These are phyloP conservation scores for Trichoderma sp. DNA, from an alignment of 2,329 filamentous ascomycete species.

Conservation along the genomic window DNA sequence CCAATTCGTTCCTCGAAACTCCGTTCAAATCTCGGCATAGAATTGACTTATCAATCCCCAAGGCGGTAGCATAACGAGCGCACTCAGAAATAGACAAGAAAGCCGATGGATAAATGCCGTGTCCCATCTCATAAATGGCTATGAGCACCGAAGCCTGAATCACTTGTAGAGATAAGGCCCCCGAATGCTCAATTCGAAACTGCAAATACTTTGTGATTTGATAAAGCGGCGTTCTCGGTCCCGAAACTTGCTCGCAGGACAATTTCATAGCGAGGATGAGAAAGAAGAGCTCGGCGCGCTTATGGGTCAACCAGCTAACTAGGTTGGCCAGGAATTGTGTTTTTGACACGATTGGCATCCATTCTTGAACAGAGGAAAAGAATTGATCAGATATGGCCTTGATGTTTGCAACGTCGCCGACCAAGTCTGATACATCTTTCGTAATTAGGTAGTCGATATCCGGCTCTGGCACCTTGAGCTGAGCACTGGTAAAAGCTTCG, in stretches of 20 bases:
- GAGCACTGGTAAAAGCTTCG: constrained; percentile 9
- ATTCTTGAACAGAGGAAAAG: constrained; percentile 15
- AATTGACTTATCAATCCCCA: constrained; percentile 13
- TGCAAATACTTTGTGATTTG: constrained; percentile 5
- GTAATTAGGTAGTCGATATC: constrained; percentile 12
- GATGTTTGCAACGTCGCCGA: constrained; percentile 9
- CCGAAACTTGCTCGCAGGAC: not conserved
- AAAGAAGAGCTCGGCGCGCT: constrained; percentile 10
- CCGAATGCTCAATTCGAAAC: constrained; percentile 5
- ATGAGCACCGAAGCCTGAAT: constrained; percentile 13
- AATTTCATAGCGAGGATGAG: constrained; percentile 20
- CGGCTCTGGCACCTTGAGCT: constrained; percentile 8
- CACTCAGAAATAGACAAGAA: constrained; percentile 6
- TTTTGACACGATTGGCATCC: constrained; percentile 18
- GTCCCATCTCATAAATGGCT: constrained; percentile 17
- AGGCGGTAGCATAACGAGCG: constrained; percentile 17
- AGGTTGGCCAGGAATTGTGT: constrained; percentile 7
- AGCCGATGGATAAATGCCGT: constrained; percentile 16
- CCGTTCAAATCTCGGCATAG: not conserved
- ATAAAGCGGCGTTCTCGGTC: constrained; percentile 1
- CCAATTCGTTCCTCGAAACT: constrained; percentile 4
- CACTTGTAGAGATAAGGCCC: not conserved
- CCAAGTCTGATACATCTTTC: not conserved
- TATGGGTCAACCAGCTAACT: constrained; percentile 4
- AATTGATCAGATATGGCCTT: not conserved